Percentiles rank a stretch among this genome's conserved stretches.
Evolutionary conservation across 306 rosid species (phyloP).

Genomic region (Castanea sativa): DNA sequence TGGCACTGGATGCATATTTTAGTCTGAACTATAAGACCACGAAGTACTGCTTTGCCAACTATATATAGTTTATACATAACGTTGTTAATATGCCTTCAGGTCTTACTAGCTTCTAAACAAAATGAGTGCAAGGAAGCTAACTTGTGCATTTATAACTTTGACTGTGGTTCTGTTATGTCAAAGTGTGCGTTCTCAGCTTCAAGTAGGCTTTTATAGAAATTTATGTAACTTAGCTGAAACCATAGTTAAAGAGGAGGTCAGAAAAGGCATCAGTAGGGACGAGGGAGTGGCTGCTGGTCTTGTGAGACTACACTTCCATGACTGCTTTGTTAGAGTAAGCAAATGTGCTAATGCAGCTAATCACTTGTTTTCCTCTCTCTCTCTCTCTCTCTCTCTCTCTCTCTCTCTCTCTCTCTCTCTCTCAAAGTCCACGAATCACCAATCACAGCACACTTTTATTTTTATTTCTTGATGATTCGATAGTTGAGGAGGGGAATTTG

Average conservation of each 20-base stretch:
- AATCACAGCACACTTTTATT: background rate
- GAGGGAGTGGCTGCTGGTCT: conserved; percentile 70
- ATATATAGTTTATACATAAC: conserved; percentile 25
- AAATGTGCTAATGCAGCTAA: background rate
- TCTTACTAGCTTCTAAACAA: conserved; percentile 17
- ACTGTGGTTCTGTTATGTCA: conserved; percentile 25
- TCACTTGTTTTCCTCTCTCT: background rate
- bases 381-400: background rate
- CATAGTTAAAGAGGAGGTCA: conserved; percentile 60
- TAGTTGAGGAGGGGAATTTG: too few species aligned
- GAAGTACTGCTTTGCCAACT: background rate
- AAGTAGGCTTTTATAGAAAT: conserved; percentile 50
- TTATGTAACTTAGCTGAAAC: conserved; percentile 58
- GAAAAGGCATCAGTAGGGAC: conserved; percentile 24
- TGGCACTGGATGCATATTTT: conserved; percentile 5
- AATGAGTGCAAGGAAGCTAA: conserved; percentile 39
- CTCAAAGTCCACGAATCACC: too few species aligned
- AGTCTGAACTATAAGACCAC: background rate
- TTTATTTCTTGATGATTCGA: too few species aligned
- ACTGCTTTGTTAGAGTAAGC: conserved; percentile 75
- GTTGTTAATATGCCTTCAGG: conserved; percentile 8
- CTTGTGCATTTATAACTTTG: conserved; percentile 10
- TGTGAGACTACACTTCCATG: conserved; percentile 78
- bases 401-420: too few species aligned
- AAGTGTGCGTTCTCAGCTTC: conserved; percentile 49